Evolutionary conservation across 78 protist genomes (phyloP).

Genomic region (Dictyostelium intermedium): DNA sequence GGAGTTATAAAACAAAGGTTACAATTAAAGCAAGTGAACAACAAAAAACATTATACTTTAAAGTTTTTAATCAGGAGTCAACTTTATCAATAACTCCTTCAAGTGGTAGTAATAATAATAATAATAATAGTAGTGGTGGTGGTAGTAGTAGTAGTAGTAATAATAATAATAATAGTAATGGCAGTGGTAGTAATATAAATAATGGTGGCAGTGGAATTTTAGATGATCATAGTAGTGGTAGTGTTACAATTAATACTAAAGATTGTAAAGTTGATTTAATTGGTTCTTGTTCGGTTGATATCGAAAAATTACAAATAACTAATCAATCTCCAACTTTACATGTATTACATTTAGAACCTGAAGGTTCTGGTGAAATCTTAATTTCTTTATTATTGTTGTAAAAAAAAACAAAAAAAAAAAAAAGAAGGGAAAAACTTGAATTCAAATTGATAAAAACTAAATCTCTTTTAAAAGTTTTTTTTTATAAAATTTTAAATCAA

Average conservation of each 20-base stretch:
- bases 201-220: too few relatives aligned
- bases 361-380: conserved; percentile 50
- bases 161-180: not conserved
- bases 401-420: not conserved
- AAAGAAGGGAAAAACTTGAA: not conserved
- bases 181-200: not conserved
- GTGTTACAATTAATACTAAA: not conserved
- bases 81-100: not conserved
- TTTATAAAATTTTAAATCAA: too few relatives aligned
- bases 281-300: not conserved
- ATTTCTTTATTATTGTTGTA: conserved; percentile 11
- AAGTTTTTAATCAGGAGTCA: conserved; percentile 7
- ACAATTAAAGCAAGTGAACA: not conserved
- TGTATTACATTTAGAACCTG: conserved; percentile 31
- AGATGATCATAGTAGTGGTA: not conserved
- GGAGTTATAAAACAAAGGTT: conserved; percentile 2
- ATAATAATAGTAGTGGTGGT: not conserved
- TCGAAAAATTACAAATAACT: not conserved
- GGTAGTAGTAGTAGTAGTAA: not conserved
- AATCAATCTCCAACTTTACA: conserved; percentile 23
- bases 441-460: not conserved
- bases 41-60: conserved; percentile 7
- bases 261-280: not conserved
- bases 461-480: too few relatives aligned
- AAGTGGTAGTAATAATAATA: not conserved